These are phyloP conservation scores for Penicillium sumatraense DNA, from an alignment of 2,329 filamentous ascomycete species.

Conservation along the genomic window DNA sequence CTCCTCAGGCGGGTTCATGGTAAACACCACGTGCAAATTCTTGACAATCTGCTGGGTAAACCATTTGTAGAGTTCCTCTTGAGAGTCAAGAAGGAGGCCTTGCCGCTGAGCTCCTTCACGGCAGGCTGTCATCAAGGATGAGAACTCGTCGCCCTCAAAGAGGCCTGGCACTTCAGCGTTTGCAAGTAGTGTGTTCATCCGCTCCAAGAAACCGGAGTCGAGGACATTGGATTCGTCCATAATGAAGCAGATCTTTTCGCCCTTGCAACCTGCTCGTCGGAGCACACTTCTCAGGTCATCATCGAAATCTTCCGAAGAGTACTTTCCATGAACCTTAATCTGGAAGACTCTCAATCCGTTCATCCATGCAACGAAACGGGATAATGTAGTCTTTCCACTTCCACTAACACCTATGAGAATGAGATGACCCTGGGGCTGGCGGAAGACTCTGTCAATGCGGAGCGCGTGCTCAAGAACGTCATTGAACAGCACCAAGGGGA, in stretches of 20 bases:
- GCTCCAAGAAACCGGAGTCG: conserved; percentile 96
- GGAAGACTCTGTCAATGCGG: conserved; percentile 97
- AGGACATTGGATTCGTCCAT: conserved; percentile 99
- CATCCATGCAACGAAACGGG: conserved; percentile 99
- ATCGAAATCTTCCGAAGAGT: conserved; percentile 97
- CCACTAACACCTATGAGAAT: conserved; percentile 98
- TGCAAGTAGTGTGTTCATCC: conserved; percentile 98
- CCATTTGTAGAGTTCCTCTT: conserved; percentile 99
- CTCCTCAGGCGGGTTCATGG: conserved; percentile 98
- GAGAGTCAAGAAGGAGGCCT: conserved; percentile 91
- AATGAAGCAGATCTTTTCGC: conserved; percentile 99
- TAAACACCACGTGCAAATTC: conserved; percentile 98
- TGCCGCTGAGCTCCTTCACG: conserved; percentile 98
- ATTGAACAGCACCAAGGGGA: conserved; percentile 98
- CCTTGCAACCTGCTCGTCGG: conserved; percentile 92
- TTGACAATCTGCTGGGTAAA: conserved; percentile 99
- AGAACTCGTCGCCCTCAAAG: conserved; percentile 98
- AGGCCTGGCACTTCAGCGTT: conserved; percentile 99
- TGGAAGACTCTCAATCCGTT: conserved; percentile 99
- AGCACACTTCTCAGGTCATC: conserved; percentile 95
- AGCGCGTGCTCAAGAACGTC: conserved; percentile 97
- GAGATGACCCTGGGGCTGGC: conserved; percentile 95
- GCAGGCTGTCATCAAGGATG: conserved; percentile 98
- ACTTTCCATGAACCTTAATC: conserved; percentile 99
- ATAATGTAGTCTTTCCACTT: conserved; percentile 96